Percentiles rank a stretch among this genome's conserved stretches.
Conservation (phyloP, 805 yeast species). For the Candida nitratophila region DNA sequence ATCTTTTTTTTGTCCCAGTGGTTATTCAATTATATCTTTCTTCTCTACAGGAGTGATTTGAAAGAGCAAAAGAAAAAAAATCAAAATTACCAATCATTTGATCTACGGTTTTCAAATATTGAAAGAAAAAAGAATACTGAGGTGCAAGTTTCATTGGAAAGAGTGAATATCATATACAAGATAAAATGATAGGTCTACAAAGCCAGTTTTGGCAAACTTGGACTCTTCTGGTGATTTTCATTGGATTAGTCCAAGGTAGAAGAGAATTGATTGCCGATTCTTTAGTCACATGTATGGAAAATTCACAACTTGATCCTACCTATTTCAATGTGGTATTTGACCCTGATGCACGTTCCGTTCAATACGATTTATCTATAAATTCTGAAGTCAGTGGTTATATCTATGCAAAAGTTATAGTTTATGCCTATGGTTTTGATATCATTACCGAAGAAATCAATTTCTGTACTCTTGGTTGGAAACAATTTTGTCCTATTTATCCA, state of each 20-base stretch:
- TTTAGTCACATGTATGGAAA: slow-evolving; percentile 79
- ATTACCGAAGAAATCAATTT: slow-evolving; percentile 52
- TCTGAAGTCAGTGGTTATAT: slow-evolving; percentile 64
- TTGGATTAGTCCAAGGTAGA: slow-evolving; percentile 5
- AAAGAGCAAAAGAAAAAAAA: too few relatives aligned
- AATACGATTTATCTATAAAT: slow-evolving; percentile 61
- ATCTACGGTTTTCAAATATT: too few relatives aligned
- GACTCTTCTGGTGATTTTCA: slow-evolving; percentile 4
- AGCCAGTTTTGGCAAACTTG: background rate
- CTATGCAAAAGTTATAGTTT: slow-evolving; percentile 63
- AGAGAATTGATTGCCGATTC: slow-evolving; percentile 57
- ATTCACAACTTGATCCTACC: slow-evolving; percentile 65
- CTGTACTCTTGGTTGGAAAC: slow-evolving; percentile 68
- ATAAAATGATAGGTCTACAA: background rate
- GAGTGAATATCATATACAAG: too few relatives aligned
- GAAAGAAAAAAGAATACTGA: too few relatives aligned
- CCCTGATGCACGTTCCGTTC: slow-evolving; percentile 62
- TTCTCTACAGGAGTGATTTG: too few relatives aligned
- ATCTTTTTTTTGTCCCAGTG: too few relatives aligned
- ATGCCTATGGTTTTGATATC: slow-evolving; percentile 79
- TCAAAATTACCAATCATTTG: too few relatives aligned
- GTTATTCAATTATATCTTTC: too few relatives aligned
- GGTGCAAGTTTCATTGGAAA: too few relatives aligned
- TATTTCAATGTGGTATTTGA: slow-evolving; percentile 69
- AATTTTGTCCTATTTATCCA: slow-evolving; percentile 84